Evolutionary conservation across 139 green algal genomes (phyloP), one percentile per base, ranked within the genome.

Genomic region (Pleodorina starrii): DNA sequence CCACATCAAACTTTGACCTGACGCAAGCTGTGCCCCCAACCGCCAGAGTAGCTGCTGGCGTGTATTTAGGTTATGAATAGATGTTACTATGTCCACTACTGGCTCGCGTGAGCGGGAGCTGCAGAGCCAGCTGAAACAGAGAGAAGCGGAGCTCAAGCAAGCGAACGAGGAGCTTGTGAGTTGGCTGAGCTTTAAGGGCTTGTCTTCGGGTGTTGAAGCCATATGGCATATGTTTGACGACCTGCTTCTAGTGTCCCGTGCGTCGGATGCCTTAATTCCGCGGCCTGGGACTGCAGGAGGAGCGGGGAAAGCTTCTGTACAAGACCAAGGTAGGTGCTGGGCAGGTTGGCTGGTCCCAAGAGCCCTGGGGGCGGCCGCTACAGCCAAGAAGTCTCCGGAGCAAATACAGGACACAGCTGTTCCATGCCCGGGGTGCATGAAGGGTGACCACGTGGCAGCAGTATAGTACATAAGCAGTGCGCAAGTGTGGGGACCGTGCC

Each of bases 231-330:
- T n/a, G n/a, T n/a, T n/a, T n/a, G n/a, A n/a, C n/a, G n/a, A n/a
- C n/a, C n/a, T n/a, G n/a, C n/a, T n/a, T n/a, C n/a, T n/a, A n/a
- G n/a, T n/a, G n/a, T n/a, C n/a, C n/a, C n/a, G n/a, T n/a, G n/a
- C n/a, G n/a, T n/a, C n/a, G n/a, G n/a, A n/a, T n/a, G n/a, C n/a
- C n/a, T n/a, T n/a, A n/a, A n/a, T n/a, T n/a, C n/a, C n/a, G 35
- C 68, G 68, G 35, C 32, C 68, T 42, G n/a, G 68, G 68, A 44
- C 72, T 36, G 21, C 83, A 88, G 42, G 92, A 95, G 48, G 92
- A 95, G 76, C 72, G 92, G 4, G 92, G 92, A 21, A 92, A 91
- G 74, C 89, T 95, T 3, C 63, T 95, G 44, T 93, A 93, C 79
- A 94, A 94, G 36, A 93, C 92, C n/a, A 95, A 95, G 92, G 92